Evolutionary conservation across 495 filamentous ascomycete genomes (phyloP), one percentile per base, ranked within the genome.

Genomic region (Usnea hakonensis): DNA sequence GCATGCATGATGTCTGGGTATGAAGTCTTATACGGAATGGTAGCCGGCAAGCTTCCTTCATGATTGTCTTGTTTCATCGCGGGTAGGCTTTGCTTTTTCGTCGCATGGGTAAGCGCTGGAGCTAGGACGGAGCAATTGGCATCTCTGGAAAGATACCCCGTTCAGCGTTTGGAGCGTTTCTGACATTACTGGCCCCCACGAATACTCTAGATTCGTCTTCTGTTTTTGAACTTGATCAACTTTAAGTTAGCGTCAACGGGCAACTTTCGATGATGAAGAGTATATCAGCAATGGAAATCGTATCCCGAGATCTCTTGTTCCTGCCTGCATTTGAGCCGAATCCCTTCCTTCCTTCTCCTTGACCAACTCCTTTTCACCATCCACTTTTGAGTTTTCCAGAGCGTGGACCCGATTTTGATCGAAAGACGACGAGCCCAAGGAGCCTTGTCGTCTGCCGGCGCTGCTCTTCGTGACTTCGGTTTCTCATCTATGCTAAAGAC

Each of bases 71-170:
- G 14, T 16, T 38, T 41, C 36, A 21, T 21, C 50, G 16, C 17
- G n/a, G 10, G 8, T 32, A 6, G 19, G 19, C 59, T 55, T 54
- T 54, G 21, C 26, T 40, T 35, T 35, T 36, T 9, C 21, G 33
- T 61, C 14, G 36, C 59, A 55, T 36, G 41, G 3, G 26, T 55
- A n/a, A 61, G 59, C 59, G 59, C 41, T 33, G 59, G 59, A 40
- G 59, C 59, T 61, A n/a, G 48, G 46, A 50, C 21, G 58, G 59
- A 38, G 48, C 36, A 13, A 35, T 44, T 38, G 48, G 48, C 5
- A 41, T 55, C 59, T 55, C 11, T 61, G 6, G 37, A 33, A 43
- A 61, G 37, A 43, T 55, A 55, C 48, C 36, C 35, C 30, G 30
- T 53, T 38, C n/a, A n/a, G 28, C 59, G n/a, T 37, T 37, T 28